Base-by-base conservation (phyloP, 1,139 yeast genomes). In the Blastobotrys buckinghamii region DNA sequence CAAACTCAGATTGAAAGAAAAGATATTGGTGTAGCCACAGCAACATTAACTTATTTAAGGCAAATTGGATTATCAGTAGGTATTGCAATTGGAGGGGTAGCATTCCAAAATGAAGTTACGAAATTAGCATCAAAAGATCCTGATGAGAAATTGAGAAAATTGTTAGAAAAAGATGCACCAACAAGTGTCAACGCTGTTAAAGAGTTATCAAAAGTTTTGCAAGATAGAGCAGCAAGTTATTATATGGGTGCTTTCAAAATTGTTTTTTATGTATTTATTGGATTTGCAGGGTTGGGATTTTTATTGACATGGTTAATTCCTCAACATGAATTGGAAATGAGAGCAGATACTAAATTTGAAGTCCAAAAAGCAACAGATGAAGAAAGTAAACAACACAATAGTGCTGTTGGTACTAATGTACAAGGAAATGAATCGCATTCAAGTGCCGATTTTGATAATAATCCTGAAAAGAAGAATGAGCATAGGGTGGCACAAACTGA, bases 31-130 rank as follows among this genome's bases (percentile, higher is more conserved):
- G 53, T 57, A 7, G 61, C 60, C 19, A 58, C 61, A 9, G 49
- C 63, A 1, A 52, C 57, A 24, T 53, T 56, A 44, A 42, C 56
- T 15, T 59, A 56, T 42, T 45, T 59, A 9, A 47, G 62, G 13
- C 61, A 57, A 48, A 47, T 59, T 13, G 63, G 62, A 8, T 44
- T 59, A 40, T 58, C 63, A 2, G 39, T 59, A 2, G 58, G 62
- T 16, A 58, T 59, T 41, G 61, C 63, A 6, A 50, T 59, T 39
- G 61, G 57, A 5, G 63, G 63, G 8, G 63, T 58, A 10, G 58
- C 57, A 1, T 58, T 59, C 40, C 60, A 59, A 51, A 59, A 59
- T 48, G 50, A 47, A 30, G 52, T 58, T 24, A 44, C 53, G 1
- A 16, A 37, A 7, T 49, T 55, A 26, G 60, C 60, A 6, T 35